These are phyloP conservation scores for Saccharomyces pastorianus DNA, from an alignment of 1,139 yeast species.

Conservation along the genomic window DNA sequence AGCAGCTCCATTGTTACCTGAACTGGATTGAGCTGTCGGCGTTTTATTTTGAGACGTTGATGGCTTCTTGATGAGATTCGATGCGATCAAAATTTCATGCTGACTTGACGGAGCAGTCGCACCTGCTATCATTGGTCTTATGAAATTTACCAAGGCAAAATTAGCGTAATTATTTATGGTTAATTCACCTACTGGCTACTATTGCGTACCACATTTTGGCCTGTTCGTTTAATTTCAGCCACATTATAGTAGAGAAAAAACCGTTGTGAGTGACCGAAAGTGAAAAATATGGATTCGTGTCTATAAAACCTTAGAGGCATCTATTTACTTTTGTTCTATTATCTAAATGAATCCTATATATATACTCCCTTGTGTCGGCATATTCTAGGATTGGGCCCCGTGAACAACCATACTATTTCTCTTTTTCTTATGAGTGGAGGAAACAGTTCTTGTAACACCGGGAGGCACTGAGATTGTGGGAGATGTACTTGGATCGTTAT, in stretches of 20 bases:
- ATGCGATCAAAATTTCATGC: slow-evolving; percentile 9
- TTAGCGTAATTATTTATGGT: not conserved
- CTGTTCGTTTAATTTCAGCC: not conserved
- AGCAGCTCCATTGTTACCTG: slow-evolving; percentile 1
- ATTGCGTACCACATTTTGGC: not conserved
- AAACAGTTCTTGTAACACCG: not conserved
- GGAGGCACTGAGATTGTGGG: not conserved
- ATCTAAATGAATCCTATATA: not conserved
- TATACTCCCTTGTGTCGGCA: not conserved
- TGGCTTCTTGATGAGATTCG: slow-evolving; percentile 11
- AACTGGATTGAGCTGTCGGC: not conserved
- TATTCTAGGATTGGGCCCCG: not conserved
- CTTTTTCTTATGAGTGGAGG: not conserved
- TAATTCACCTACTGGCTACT: not conserved
- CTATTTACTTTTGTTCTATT: not conserved
- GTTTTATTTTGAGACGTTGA: not conserved
- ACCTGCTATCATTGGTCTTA: not conserved
- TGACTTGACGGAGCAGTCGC: not conserved
- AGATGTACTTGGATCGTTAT: not conserved
- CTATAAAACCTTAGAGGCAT: not conserved
- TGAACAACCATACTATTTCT: not conserved
- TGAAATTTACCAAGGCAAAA: not conserved
- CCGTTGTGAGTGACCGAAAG: not conserved
- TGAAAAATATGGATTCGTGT: not conserved
- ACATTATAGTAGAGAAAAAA: not conserved